phyloP scores from a whole-genome alignment of 805 yeast species.

The Yarrowia deformans region DNA sequence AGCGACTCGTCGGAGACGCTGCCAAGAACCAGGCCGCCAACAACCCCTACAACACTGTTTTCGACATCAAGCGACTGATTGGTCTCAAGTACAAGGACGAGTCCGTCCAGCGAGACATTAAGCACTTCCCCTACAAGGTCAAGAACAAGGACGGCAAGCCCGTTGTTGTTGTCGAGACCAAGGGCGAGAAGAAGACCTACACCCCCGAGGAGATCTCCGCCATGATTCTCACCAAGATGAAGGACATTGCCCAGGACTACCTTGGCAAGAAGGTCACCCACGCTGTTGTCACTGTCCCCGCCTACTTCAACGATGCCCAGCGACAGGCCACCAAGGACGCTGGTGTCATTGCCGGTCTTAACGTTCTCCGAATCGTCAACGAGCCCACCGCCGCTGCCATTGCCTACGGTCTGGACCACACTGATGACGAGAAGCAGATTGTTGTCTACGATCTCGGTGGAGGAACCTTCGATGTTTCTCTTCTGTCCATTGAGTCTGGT shows the following conservation, averaged over 20 bases:
- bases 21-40: slow-evolving; percentile 95
- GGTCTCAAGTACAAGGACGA: slow-evolving; percentile 81
- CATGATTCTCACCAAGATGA: slow-evolving; percentile 92
- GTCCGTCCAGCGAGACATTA: slow-evolving; percentile 80
- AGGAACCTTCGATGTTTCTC: slow-evolving; percentile 94
- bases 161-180: slow-evolving; percentile 73
- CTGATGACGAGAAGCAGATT: slow-evolving; percentile 84
- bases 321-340: slow-evolving; percentile 95
- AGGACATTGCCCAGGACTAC: slow-evolving; percentile 88
- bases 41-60: slow-evolving; percentile 84
- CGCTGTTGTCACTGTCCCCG: slow-evolving; percentile 93
- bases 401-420: slow-evolving; percentile 89
- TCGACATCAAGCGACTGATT: slow-evolving; percentile 90
- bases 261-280: slow-evolving; percentile 84
- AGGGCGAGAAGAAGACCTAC: slow-evolving; percentile 77
- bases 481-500: slow-evolving; percentile 87
- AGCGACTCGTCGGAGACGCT: slow-evolving; percentile 93
- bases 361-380: slow-evolving; percentile 85
- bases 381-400: slow-evolving; percentile 98
- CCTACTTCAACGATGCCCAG: slow-evolving; percentile 92
- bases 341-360: slow-evolving; percentile 89
- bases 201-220: slow-evolving; percentile 94
- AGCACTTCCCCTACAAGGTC: slow-evolving; percentile 81
- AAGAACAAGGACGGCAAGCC: slow-evolving; percentile 81
- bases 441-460: slow-evolving; percentile 96